A percentile compares a stretch with the other conserved stretches of the same genome.
Conservation (phyloP, 768 basidiomycete species). For the Butyriboletus loyo region DNA sequence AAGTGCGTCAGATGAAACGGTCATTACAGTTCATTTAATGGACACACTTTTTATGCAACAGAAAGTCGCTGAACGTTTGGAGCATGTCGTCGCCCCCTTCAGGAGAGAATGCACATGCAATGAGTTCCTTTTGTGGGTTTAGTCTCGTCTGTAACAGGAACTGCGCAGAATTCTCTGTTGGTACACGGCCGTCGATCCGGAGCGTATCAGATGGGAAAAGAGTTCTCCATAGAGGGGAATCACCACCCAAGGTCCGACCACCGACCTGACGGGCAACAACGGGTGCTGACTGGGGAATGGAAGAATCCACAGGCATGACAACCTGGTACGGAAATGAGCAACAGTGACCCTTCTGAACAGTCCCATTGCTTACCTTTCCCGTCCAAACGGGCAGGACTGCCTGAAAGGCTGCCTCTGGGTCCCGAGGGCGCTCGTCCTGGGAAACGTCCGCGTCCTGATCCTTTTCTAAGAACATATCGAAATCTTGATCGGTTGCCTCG, state of each 20-base stretch:
- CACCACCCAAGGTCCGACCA: conserved; percentile 56
- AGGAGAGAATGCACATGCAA: conserved; percentile 73
- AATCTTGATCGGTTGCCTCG: conserved; percentile 73
- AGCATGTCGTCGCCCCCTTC: conserved; percentile 47
- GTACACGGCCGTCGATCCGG: conserved; percentile 82
- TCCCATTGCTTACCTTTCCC: conserved; percentile 55
- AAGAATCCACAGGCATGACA: conserved; percentile 76
- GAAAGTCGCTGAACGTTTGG: conserved; percentile 59
- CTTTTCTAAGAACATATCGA: conserved; percentile 81
- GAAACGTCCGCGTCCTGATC: conserved; percentile 38
- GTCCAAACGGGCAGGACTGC: conserved; percentile 64
- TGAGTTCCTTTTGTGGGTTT: conserved; percentile 73
- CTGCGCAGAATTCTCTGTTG: conserved; percentile 68
- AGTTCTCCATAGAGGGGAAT: conserved; percentile 68
- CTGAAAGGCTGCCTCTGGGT: conserved; percentile 50
- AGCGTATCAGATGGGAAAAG: conserved; percentile 71
- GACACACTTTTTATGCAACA: conserved; percentile 70
- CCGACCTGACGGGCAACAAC: conserved; percentile 78
- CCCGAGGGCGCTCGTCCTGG: conserved; percentile 31
- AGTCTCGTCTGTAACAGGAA: conserved; percentile 78
- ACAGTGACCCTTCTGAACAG: not conserved
- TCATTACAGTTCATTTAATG: conserved; percentile 6
- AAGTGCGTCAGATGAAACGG: conserved; percentile 8
- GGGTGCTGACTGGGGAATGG: conserved; percentile 60
- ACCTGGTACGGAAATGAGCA: conserved; percentile 45